phyloP scores from a whole-genome alignment of 441 rosid species.

The Metrosideros polymorpha region DNA sequence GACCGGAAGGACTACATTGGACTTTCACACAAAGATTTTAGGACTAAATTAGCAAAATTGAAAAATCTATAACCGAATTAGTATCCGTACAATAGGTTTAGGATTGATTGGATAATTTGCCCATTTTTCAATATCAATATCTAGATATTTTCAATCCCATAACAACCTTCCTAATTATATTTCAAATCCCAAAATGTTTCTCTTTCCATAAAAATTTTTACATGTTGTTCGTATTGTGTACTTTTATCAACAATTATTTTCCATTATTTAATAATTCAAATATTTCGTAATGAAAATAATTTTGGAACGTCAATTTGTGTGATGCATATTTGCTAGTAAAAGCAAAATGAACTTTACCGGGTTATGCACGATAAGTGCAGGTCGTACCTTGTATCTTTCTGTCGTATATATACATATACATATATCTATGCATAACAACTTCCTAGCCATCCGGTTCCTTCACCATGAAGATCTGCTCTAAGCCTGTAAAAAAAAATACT shows the following conservation, averaged over 20 bases:
- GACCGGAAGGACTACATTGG: rapidly evolving
- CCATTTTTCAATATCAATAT: neutral
- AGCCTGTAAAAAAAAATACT: too few relatives aligned
- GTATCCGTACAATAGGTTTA: rapidly evolving
- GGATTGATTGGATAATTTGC: neutral
- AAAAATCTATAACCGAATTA: too few relatives aligned
- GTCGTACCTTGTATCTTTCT: neutral
- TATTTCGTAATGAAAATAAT: too few relatives aligned
- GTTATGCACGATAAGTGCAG: neutral
- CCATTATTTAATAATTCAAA: neutral
- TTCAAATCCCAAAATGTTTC: too few relatives aligned
- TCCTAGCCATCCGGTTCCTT: neutral
- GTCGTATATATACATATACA: neutral
- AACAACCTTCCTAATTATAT: neutral
- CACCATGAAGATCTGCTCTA: too few relatives aligned
- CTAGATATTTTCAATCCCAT: neutral
- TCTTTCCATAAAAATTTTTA: too few relatives aligned
- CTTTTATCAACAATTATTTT: neutral
- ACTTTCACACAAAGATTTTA: neutral
- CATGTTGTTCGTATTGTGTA: neutral
- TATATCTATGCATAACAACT: too few relatives aligned
- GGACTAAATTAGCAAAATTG: neutral
- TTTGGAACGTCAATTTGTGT: neutral
- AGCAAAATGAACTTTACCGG: neutral
- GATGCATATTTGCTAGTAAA: neutral